Conservation (phyloP, 306 rosid species). For the Pyrus communis region DNA sequence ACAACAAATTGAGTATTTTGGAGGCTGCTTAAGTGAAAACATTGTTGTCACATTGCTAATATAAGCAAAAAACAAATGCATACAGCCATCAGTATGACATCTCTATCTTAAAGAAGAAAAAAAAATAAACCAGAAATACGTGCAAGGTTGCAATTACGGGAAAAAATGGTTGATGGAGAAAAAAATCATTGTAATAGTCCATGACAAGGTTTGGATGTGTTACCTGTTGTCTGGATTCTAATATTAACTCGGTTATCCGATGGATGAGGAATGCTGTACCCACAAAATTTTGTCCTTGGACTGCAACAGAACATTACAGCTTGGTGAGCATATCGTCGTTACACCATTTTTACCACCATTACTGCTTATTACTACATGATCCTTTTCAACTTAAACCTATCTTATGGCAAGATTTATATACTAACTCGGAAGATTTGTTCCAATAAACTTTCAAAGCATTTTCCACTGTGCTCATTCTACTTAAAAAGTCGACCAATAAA, state of each 20-base stretch:
- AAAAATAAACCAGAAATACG: not conserved
- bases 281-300: slow-evolving; percentile 61
- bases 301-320: slow-evolving; percentile 34
- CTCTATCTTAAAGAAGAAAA: not conserved
- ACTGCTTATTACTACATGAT: not conserved
- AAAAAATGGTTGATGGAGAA: not conserved
- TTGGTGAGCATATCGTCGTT: slow-evolving; percentile 1
- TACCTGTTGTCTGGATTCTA: slow-evolving; percentile 79
- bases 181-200: not conserved
- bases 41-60: not conserved
- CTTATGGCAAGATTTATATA: not conserved
- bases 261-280: slow-evolving; percentile 92
- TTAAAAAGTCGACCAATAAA: not conserved
- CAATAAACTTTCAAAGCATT: not conserved
- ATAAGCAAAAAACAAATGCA: not conserved
- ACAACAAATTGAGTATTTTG: not conserved
- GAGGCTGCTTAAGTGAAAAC: not conserved
- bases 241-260: slow-evolving; percentile 75
- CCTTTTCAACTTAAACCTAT: not conserved
- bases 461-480: not conserved
- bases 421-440: not conserved
- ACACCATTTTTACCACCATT: not conserved
- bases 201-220: not conserved
- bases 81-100: not conserved
- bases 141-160: not conserved